Percentiles rank a stretch among this genome's conserved stretches.
These are phyloP conservation scores for Aspergillus incahuasiensis DNA, from an alignment of 495 filamentous ascomycete genomes.

Conservation along the genomic window DNA sequence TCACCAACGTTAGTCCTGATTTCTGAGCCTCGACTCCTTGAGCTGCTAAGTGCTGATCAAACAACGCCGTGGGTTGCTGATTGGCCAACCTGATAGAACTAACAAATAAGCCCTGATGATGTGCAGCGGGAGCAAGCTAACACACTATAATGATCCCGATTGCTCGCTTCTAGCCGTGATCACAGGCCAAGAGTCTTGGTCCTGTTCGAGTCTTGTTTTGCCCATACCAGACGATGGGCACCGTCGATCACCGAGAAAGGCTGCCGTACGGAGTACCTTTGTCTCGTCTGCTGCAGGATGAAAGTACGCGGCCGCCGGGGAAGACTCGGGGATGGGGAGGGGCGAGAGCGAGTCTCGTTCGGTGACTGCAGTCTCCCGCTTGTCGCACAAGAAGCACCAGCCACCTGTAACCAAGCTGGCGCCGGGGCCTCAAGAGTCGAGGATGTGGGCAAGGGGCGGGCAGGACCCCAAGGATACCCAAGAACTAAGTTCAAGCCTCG, in stretches of 20 bases:
- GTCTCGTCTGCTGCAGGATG: neutral
- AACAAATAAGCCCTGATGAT: conserved; percentile 20
- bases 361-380: conserved; percentile 4
- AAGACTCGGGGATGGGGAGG: neutral
- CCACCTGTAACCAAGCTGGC: neutral
- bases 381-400: conserved; percentile 7
- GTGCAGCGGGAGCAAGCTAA: conserved; percentile 10
- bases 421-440: neutral
- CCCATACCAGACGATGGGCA: neutral
- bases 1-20: neutral
- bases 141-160: conserved; percentile 4
- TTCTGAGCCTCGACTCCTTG: neutral
- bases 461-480: neutral
- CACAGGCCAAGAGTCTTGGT: conserved; percentile 9
- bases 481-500: neutral
- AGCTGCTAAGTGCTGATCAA: neutral
- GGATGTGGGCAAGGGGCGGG: neutral
- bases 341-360: neutral
- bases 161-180: conserved; percentile 2
- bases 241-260: neutral
- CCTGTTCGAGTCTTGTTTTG: conserved; percentile 4
- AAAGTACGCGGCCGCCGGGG: neutral
- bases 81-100: neutral
- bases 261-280: neutral
- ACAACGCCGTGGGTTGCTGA: neutral